A percentile compares a stretch with the other conserved stretches of the same genome.
Conservation (phyloP, 1,284 basidiomycete species). For the Ceratobasidium sp. region DNA sequence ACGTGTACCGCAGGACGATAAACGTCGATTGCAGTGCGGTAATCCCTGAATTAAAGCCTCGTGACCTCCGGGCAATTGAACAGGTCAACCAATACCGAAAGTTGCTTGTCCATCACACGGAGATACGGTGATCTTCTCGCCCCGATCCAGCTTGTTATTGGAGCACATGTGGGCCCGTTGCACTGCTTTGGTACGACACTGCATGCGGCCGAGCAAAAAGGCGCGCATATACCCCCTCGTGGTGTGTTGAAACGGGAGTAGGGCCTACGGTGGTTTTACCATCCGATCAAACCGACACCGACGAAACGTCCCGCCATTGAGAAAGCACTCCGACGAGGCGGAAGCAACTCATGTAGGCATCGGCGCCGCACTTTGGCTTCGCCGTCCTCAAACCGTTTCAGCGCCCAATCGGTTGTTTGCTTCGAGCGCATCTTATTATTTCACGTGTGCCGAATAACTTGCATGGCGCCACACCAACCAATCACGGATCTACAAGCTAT, state of each 20-base stretch:
- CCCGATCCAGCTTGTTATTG: too few relatives aligned
- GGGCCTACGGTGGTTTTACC: too few relatives aligned
- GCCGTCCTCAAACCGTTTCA: neutral
- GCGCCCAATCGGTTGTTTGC: conserved; percentile 1
- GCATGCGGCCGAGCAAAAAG: neutral
- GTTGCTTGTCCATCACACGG: too few relatives aligned
- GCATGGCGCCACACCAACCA: neutral
- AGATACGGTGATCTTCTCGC: too few relatives aligned
- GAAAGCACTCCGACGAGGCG: neutral
- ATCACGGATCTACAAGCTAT: neutral
- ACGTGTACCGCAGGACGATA: neutral
- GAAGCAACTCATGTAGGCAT: neutral
- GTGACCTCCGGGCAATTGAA: too few relatives aligned
- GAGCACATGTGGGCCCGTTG: too few relatives aligned
- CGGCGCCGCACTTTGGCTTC: neutral
- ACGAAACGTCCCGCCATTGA: too few relatives aligned
- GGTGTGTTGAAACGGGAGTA: neutral
- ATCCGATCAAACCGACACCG: too few relatives aligned
- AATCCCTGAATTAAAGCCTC: neutral
- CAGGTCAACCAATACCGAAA: too few relatives aligned
- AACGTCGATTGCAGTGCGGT: neutral
- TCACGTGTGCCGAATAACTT: neutral
- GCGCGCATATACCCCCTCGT: neutral
- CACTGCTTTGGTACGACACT: too few relatives aligned
- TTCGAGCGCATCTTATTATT: neutral